A percentile compares a stretch with the other conserved stretches of the same genome.
These are phyloP conservation scores for Vaccinium darrowii DNA, from an alignment of 148 eudicot species.

Conservation along the genomic window DNA sequence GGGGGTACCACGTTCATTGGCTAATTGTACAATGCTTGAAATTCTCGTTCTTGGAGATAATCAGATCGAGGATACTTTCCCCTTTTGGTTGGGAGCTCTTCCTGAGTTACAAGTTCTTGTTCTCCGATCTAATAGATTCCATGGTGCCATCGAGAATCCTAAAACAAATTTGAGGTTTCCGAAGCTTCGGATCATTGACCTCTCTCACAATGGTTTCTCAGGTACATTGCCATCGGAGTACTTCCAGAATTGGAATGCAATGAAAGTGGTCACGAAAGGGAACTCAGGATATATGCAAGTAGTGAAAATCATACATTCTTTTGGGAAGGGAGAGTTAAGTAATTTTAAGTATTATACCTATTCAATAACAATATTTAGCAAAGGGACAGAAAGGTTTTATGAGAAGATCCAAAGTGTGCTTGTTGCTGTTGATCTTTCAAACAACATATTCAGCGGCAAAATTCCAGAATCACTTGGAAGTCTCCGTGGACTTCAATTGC, in stretches of 20 bases:
- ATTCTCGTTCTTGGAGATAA: slow-evolving; percentile 35
- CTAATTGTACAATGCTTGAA: background rate
- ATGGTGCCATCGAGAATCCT: background rate
- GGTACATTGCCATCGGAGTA: background rate
- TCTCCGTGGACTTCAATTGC: background rate
- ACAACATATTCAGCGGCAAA: background rate
- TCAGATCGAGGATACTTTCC: slow-evolving; percentile 37
- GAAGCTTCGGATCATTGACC: background rate
- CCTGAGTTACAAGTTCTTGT: background rate
- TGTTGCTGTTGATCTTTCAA: background rate
- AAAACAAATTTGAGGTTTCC: background rate
- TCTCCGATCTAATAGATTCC: background rate
- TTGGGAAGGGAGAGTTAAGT: no score
- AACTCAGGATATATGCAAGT: no score
- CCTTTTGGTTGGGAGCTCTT: slow-evolving; percentile 5
- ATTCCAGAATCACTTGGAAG: background rate
- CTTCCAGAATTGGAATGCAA: background rate
- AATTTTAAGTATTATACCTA: background rate
- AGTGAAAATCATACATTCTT: no score
- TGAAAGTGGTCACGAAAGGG: background rate
- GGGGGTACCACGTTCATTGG: background rate
- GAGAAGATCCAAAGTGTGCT: background rate
- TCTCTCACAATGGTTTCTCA: background rate
- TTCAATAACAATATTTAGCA: background rate
- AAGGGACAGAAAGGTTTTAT: background rate